These are phyloP conservation scores for Fomitopsis palustris DNA, from an alignment of 1,284 basidiomycete genomes.

Conservation along the genomic window DNA sequence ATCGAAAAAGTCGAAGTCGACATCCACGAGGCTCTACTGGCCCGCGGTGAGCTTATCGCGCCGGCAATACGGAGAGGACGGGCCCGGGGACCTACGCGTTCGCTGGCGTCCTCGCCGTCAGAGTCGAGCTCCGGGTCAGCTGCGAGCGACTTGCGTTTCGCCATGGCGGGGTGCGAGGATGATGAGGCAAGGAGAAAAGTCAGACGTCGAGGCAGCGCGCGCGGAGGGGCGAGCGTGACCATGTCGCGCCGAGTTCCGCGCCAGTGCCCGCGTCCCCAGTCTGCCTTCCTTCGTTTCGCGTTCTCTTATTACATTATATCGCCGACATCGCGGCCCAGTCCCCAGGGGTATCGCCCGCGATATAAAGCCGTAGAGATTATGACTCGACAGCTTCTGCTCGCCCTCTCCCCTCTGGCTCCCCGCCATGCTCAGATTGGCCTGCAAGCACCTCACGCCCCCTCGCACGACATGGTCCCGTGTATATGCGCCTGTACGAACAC, in stretches of 20 bases:
- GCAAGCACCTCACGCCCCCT: background rate
- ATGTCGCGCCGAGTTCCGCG: background rate
- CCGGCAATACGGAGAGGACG: background rate
- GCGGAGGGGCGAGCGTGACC: background rate
- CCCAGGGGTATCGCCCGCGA: background rate
- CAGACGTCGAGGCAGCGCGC: background rate
- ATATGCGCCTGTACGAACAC: conserved; percentile 6
- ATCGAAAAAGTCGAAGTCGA: conserved; percentile 92
- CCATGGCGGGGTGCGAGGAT: conserved; percentile 11
- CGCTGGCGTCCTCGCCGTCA: conserved; percentile 19
- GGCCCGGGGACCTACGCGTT: conserved; percentile 16
- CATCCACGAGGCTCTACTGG: conserved; percentile 66
- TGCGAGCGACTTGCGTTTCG: conserved; percentile 19
- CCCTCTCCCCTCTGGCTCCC: background rate
- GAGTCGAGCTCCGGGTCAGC: conserved; percentile 9
- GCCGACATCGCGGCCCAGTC: background rate
- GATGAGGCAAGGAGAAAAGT: background rate
- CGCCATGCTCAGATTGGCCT: conserved; percentile 3
- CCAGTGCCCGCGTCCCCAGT: background rate
- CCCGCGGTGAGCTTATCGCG: conserved; percentile 10
- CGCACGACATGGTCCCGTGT: background rate
- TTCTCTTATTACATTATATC: background rate
- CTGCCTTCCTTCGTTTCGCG: background rate
- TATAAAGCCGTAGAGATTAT: background rate
- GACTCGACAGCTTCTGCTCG: background rate